Base-by-base conservation (phyloP, 805 yeast species). In the Candida takata region DNA sequence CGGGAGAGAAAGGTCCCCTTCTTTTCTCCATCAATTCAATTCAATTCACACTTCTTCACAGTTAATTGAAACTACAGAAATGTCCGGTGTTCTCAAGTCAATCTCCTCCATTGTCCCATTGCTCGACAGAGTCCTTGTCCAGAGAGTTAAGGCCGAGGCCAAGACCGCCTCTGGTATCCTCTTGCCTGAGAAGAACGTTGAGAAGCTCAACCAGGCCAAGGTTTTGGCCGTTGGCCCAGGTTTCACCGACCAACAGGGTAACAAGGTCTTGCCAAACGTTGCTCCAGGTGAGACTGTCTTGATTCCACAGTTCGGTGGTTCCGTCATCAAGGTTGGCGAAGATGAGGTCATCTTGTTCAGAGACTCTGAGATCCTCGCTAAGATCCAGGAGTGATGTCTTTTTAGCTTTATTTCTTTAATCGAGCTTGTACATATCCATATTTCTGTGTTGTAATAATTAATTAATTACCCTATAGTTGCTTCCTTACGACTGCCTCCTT, bases 181-280 rank as follows among this genome's bases (percentile, higher is more conserved):
- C 66, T 81, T 88, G 49, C 97, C 97, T 44, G 97, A 88, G 67
- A 87, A 87, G 73, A 88, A 90, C 71, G 94, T 82, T 53, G 90
- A 85, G 62, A 92, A 90, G 69, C 75, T 87, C 57, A 84, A 84
- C 71, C 84, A 86, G 65, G 98, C 88, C 43, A 79, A 79, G 37
- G 97, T 90, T 34, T 65, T 90, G 47, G 90, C 97, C 40, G 86
- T 88, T 46, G 98, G 98, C 43, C 97, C 97, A 37, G 98, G 98
- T 50, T 71, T 74, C 58, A 66, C 79, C 41, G 82, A 83, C 65
- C 66, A 73, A 40, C 74, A 78, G 39, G 97, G 97, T 47, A 69
- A 79, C 55, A 61, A 77, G 46, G 70, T 85, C 38, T 70, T 77
- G 36, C 79, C 88, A 42, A 70, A 79, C 48, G 95, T 92, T 40